Base-by-base conservation (phyloP, 2,329 filamentous ascomycete genomes). In the Bisporella sp. region DNA sequence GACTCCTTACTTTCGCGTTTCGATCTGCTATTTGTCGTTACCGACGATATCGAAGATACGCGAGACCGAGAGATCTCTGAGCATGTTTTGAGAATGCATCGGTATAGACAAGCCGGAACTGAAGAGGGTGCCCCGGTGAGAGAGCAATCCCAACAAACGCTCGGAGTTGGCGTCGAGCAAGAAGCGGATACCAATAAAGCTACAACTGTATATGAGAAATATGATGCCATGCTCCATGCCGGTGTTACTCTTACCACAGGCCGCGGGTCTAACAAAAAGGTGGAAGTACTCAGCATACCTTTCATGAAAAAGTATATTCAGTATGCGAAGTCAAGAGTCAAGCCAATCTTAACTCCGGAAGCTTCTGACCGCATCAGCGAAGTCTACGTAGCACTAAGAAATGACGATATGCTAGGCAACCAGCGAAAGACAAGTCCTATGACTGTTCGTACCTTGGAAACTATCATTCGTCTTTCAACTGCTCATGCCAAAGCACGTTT, bases 251-350 rank as follows among this genome's bases (percentile, higher is more conserved):
- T 89, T 12, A 89, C 84, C 4, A 77, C 84, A 9, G 86, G 87
- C 7, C 81, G 89, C 39, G 87, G 88, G 8, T 73, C 84, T 30
- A 82, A 81, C 59, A 87, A 87, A 68, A 85, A 86, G 57, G 81
- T 87, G 5, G 90, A 96, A 67, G 88, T 99, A 11, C 75, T 99
- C 48, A 95, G 88, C 71, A 96, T 99, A 54, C 88, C 91, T 0
- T 99, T 99, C 71, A 90, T 99, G 75, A 99, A 99, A 74, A 99
- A 99, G 71, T 99, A 96, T 69, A 95, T 99, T 43, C 93, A 99
- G 66, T 99, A 99, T 68, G 90, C 93, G 57, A 99, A 99, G 73
- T 87, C 81, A 35, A 78, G 93, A 64, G 79, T 96, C 63, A 95
- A 90, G 77, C 93, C 93, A 0, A 75, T 95, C 40, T 74, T 99